Evolutionary conservation across 2,329 filamentous ascomycete species (phyloP), one percentile per base, ranked within the genome.

Genomic region (Pyrenochaeta sp.): DNA sequence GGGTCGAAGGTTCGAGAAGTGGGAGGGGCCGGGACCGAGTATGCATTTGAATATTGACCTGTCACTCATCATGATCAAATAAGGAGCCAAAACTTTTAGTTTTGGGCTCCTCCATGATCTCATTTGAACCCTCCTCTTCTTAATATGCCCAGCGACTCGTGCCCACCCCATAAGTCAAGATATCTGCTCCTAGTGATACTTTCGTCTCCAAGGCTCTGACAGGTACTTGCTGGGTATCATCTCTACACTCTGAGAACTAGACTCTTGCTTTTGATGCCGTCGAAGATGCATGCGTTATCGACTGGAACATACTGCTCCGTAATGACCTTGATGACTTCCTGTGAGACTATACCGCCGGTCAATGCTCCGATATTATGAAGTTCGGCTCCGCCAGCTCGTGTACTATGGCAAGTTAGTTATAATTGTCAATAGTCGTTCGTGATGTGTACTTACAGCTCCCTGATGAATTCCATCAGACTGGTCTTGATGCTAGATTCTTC

Each of bases 321-420:
- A 30, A 93, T 83, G 70, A 84, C 81, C 68, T 99, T 99, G 75
- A 99, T 95, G 51, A 93, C 84, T 74, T 99, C 94, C 72, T 99
- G 95, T n/a, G 93, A 90, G 34, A 95, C 88, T 77, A 99, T 88
- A 3, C 94, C 95, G 20, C 94, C 95, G 1, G 86, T 88, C 42
- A 96, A 75, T 18, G 92, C 87, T 21, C 92, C 88, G 42, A 95
- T 89, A 67, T 96, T 97, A 75, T 99, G 94, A 47, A 99, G 76
- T 70, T 99, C 95, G 40, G 85, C 89, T 19, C 90, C 89, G 34
- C 84, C 85, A 23, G 90, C 88, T 47, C 95, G 84, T 22, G 86
- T 83, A 46, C 84, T 75, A 27, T 34, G n/a, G 18, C 10, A 3
- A 10, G 34, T 62, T 18, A 58, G 55, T 23, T 29, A n/a, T 14